A percentile compares a stretch with the other conserved stretches of the same genome.
These are phyloP conservation scores for Kitagawia praeruptora DNA, from an alignment of 129 eudicot genomes.

Conservation along the genomic window DNA sequence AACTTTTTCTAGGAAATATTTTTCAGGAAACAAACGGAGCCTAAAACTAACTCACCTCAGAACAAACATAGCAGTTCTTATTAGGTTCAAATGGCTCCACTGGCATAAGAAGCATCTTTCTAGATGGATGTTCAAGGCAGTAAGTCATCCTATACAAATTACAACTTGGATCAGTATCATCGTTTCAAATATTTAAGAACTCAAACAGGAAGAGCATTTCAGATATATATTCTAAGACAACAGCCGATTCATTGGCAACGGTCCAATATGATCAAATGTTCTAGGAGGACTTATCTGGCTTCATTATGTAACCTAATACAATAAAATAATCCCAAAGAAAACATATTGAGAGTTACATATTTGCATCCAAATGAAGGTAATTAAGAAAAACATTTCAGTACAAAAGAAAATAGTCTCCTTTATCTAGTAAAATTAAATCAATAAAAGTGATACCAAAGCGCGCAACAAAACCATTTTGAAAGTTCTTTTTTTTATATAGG, in stretches of 20 bases:
- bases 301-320: not conserved
- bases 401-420: not conserved
- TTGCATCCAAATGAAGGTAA: not conserved
- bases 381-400: not conserved
- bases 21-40: too few species aligned
- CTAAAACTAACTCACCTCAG: conserved; percentile 44
- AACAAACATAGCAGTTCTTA: conserved; percentile 85
- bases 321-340: not conserved
- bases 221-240: not conserved
- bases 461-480: not conserved
- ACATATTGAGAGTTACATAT: not conserved
- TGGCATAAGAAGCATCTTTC: conserved; percentile 96
- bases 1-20: too few species aligned
- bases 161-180: not conserved
- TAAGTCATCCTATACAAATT: conserved; percentile 67
- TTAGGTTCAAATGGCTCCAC: conserved; percentile 97
- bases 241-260: not conserved
- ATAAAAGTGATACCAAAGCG: not conserved
- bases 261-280: not conserved
- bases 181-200: not conserved
- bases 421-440: not conserved
- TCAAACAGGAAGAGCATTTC: not conserved
- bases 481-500: not conserved
- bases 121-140: conserved; percentile 83
- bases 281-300: not conserved